Evolutionary conservation across 2,329 filamentous ascomycete genomes (phyloP), one percentile per base, ranked within the genome.

Genomic region (Camillea tinctor): DNA sequence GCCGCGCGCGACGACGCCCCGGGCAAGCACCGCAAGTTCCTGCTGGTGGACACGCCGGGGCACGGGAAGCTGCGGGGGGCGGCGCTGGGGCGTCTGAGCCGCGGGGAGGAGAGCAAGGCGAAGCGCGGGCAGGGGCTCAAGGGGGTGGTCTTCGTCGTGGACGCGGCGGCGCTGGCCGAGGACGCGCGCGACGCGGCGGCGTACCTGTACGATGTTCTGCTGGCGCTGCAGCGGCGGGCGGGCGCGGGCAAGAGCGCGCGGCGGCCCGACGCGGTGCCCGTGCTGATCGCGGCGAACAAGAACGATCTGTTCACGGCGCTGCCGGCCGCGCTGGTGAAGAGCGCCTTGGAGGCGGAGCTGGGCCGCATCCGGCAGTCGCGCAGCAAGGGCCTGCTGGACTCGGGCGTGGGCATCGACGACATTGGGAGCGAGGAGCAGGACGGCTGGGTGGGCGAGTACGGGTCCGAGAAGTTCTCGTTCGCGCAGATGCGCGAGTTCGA

Each of bases 221-320:
- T 98, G 2, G 74, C 84, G 2, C 80, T 99, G 60, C 95, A 98
- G 79, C 90, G 88, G 75, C 84, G 88, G 52, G 84, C 87, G 54
- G 83, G 85, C 26, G 76, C 76, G 61, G 74, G 77, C 48, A 87
- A 83, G 64, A 81, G 82, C 1, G 80, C 82, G 52, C 88, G 86
- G 68, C 80, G 80, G 0, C 82, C 85, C 0, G 77, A 80, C 21
- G 81, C 84, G 21, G 82, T 95, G 8, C 88, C 91, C 0, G 83
- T 99, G 7, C 82, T 99, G 40, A 80, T 99, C 36, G 93, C 93
- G 1, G 93, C 93, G 57, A 99, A 98, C 77, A 99, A 99, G 82
- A 84, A 93, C 72, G 95, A 99, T 74, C 82, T 99, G 1, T 99
- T 99, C 74, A 97, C 95, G 0, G 92, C 94, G 7, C 79, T 97